phyloP scores from a whole-genome alignment of 2,329 filamentous ascomycete genomes.

The Pyrenophora tritici-repentis region DNA sequence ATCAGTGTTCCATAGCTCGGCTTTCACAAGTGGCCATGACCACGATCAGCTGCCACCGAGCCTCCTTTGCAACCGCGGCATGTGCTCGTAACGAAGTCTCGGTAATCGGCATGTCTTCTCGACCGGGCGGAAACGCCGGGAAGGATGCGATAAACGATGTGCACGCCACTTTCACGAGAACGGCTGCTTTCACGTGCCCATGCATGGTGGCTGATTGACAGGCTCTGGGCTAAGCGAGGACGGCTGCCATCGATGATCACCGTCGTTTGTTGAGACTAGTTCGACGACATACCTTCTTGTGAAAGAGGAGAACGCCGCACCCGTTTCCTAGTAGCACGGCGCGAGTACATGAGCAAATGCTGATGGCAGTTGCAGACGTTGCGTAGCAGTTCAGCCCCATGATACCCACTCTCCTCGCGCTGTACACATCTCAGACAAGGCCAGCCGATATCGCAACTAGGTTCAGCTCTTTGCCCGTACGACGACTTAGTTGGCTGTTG shows the following conservation, averaged over 20 bases:
- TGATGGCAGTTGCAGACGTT: neutral
- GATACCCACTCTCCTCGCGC: neutral
- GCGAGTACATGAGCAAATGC: neutral
- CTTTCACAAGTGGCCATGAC: constrained; percentile 1
- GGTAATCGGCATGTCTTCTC: constrained; percentile 12
- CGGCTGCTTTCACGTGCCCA: constrained; percentile 22
- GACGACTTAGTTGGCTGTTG: neutral
- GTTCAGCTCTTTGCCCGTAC: neutral
- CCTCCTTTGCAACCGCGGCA: constrained; percentile 15
- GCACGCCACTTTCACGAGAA: constrained; percentile 14
- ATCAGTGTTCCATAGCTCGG: constrained; percentile 1
- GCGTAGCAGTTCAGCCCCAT: neutral
- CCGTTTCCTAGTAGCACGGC: neutral
- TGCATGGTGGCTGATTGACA: constrained; percentile 16
- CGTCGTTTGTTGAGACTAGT: constrained; percentile 22
- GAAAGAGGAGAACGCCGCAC: constrained; percentile 1
- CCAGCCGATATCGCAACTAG: neutral
- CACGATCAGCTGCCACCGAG: constrained; percentile 17
- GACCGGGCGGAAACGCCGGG: constrained; percentile 6
- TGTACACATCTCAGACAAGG: neutral
- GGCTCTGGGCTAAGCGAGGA: constrained; percentile 15
- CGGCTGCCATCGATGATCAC: constrained; percentile 12
- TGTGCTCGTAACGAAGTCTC: constrained; percentile 6
- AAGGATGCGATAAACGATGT: constrained; percentile 8
- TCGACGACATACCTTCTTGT: constrained; percentile 16